Percentiles rank a stretch among this genome's conserved stretches.
Evolutionary conservation across 768 basidiomycete genomes (phyloP).

Genomic region (Chalciporus chontae): DNA sequence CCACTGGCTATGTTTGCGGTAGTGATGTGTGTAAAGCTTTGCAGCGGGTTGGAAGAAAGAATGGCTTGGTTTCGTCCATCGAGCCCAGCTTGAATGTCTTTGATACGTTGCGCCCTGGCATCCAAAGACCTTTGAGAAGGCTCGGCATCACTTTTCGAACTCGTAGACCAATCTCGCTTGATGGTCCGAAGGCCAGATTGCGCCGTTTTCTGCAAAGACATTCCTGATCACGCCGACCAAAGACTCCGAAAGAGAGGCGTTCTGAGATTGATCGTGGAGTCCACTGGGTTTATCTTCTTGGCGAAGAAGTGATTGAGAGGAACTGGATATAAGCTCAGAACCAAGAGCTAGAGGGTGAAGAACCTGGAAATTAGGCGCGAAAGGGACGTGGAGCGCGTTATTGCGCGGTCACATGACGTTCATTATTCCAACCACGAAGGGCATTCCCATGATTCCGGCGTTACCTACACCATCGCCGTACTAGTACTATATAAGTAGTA

Average conservation of each 20-base stretch:
- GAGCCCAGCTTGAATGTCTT: slow-evolving; percentile 58
- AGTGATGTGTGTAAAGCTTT: slow-evolving; percentile 12
- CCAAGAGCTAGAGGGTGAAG: neutral
- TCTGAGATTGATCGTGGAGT: neutral
- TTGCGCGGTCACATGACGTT: slow-evolving; percentile 22
- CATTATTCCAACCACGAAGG: too few species aligned
- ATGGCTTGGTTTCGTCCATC: slow-evolving; percentile 36
- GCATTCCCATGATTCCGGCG: too few species aligned
- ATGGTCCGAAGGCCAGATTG: slow-evolving; percentile 61
- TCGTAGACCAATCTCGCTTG: slow-evolving; percentile 60
- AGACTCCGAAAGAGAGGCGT: neutral
- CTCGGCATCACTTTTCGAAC: slow-evolving; percentile 32
- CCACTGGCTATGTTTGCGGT: slow-evolving; percentile 20
- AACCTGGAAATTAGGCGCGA: neutral
- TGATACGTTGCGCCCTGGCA: slow-evolving; percentile 41
- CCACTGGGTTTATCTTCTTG: neutral
- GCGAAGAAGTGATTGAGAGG: neutral
- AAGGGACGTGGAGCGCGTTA: neutral
- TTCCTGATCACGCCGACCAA: slow-evolving; percentile 3
- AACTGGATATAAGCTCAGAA: neutral
- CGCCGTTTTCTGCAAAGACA: slow-evolving; percentile 32
- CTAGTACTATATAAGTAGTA: too few species aligned
- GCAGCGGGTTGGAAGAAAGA: slow-evolving; percentile 5
- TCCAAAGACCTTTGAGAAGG: slow-evolving; percentile 20
- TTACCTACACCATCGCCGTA: too few species aligned